Conservation (phyloP, 2,329 filamentous ascomycete species). For the Arthrobotrys iridis region DNA sequence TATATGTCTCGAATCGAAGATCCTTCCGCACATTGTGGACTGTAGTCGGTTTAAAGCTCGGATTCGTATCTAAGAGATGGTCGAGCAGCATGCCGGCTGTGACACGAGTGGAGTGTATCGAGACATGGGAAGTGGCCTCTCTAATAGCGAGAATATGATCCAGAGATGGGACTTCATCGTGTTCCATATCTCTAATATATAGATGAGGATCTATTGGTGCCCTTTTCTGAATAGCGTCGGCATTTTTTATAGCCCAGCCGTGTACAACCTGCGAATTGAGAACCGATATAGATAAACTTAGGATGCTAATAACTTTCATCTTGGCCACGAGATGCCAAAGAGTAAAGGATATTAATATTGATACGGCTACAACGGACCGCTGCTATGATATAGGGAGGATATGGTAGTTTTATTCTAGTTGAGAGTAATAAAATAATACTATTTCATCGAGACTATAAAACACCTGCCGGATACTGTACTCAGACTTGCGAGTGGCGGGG, state of each 20-base stretch:
- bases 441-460: too few species aligned
- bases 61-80: constrained; percentile 23
- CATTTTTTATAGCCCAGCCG: background rate
- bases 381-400: too few species aligned
- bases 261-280: background rate
- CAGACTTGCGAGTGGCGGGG: background rate
- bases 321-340: background rate
- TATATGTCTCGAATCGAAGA: constrained; percentile 13
- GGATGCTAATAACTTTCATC: background rate
- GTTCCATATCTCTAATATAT: background rate
- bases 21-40: background rate
- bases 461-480: background rate
- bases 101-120: constrained; percentile 8
- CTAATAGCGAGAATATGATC: constrained; percentile 41
- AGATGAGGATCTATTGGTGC: background rate
- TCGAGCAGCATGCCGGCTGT: constrained; percentile 19
- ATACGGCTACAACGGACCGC: too few species aligned
- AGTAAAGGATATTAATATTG: too few species aligned
- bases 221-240: background rate
- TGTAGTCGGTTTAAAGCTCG: constrained; percentile 5
- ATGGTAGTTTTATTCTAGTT: too few species aligned
- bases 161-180: background rate
- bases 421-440: too few species aligned
- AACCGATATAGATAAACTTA: background rate
- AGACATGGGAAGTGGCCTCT: constrained; percentile 12